Evolutionary conservation across 352 stramenopile genomes (phyloP).

Genomic region (Phytophthora citrophthora): DNA sequence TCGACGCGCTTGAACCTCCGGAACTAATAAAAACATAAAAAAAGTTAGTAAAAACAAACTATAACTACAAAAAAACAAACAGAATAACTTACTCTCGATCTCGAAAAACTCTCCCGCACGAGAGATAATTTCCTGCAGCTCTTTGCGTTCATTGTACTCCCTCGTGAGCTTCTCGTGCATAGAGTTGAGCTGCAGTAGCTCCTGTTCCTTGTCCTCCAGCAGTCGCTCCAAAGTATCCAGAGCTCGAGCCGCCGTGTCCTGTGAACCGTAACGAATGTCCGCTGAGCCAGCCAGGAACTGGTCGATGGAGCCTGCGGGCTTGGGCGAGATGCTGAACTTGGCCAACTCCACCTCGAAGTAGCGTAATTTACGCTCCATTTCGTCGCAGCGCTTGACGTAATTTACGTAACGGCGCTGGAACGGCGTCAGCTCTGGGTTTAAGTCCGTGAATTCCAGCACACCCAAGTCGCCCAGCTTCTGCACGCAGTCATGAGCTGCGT

Average conservation of each 20-base stretch:
- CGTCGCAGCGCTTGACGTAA: constrained; percentile 99
- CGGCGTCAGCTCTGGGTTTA: constrained; percentile 98
- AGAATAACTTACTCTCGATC: constrained; percentile 63
- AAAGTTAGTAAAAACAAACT: constrained; percentile 2
- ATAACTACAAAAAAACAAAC: constrained; percentile 1
- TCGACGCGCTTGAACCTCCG: constrained; percentile 58
- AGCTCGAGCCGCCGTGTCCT: constrained; percentile 83
- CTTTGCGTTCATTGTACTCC: constrained; percentile 97
- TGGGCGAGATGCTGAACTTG: constrained; percentile 93
- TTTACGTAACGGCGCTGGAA: constrained; percentile 99
- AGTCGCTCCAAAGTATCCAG: constrained; percentile 96
- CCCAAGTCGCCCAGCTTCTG: constrained; percentile 96
- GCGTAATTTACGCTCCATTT: constrained; percentile 98
- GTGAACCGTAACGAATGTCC: constrained; percentile 79
- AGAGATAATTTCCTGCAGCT: constrained; percentile 85
- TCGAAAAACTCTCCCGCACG: constrained; percentile 86
- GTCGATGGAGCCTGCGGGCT: constrained; percentile 74
- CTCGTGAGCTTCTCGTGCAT: constrained; percentile 98
- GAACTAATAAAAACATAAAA: constrained; percentile 39
- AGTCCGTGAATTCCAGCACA: constrained; percentile 98
- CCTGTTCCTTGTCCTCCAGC: constrained; percentile 96
- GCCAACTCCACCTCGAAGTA: constrained; percentile 96
- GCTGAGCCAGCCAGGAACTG: constrained; percentile 78
- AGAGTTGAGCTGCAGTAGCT: constrained; percentile 96
- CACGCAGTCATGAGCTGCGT: constrained; percentile 97